Conservation (phyloP, 495 filamentous ascomycete genomes). For the Evansstolkia leycettana region DNA sequence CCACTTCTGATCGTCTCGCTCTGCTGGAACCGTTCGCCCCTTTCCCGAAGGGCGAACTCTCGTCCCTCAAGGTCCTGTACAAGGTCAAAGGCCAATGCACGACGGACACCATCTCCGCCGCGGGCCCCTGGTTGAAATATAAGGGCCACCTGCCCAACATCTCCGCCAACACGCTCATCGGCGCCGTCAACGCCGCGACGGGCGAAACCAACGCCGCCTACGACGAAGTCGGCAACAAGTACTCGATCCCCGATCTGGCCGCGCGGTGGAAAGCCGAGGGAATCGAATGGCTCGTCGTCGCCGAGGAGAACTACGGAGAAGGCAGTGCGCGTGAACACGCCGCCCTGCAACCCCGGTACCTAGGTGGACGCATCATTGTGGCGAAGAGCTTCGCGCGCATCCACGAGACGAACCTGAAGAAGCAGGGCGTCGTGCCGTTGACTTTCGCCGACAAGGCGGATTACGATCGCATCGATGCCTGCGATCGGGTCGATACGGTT, state of each 20-base stretch:
- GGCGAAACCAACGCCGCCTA: constrained; percentile 86
- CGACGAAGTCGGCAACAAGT: constrained; percentile 54
- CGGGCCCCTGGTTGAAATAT: constrained; percentile 97
- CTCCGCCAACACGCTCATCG: constrained; percentile 89
- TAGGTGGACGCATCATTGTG: constrained; percentile 79
- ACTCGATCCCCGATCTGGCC: constrained; percentile 73
- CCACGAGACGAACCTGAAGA: constrained; percentile 98
- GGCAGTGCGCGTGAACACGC: constrained; percentile 92
- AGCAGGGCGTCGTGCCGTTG: constrained; percentile 91
- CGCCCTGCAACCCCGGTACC: constrained; percentile 87
- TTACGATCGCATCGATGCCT: constrained; percentile 69
- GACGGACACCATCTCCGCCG: constrained; percentile 95
- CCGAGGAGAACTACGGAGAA: constrained; percentile 97
- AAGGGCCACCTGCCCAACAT: constrained; percentile 98
- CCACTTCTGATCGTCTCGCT: constrained; percentile 77
- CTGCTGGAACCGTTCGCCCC: constrained; percentile 81
- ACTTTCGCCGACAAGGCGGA: constrained; percentile 80
- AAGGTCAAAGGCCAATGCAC: constrained; percentile 97
- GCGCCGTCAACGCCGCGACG: constrained; percentile 82
- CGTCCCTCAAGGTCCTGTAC: constrained; percentile 61
- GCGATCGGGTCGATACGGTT: constrained; percentile 68
- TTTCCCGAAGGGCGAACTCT: constrained; percentile 57
- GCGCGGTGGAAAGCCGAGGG: constrained; percentile 63
- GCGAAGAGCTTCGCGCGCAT: constrained; percentile 90
- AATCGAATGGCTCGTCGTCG: constrained; percentile 75